These are phyloP conservation scores for Ascocoryne sarcoides DNA, from an alignment of 2,329 filamentous ascomycete species.

Conservation along the genomic window DNA sequence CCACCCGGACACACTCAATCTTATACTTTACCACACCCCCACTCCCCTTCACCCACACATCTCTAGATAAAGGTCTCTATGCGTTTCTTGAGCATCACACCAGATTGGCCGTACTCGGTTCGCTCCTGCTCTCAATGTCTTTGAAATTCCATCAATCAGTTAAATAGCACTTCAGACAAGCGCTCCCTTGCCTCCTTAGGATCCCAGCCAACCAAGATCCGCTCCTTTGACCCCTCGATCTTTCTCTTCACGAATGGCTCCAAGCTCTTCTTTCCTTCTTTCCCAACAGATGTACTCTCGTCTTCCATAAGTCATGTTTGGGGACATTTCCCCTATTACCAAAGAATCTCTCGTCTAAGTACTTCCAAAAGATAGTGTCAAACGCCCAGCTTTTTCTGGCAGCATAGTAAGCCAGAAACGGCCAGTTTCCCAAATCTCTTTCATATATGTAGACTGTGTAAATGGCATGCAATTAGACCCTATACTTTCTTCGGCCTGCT, in stretches of 20 bases:
- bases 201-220: not conserved
- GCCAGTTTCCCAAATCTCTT: slow-evolving; percentile 30
- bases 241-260: not conserved
- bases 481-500: slow-evolving; percentile 23
- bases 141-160: no score
- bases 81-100: no score
- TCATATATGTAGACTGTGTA: slow-evolving; percentile 27
- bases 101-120: no score
- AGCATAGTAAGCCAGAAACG: slow-evolving; percentile 30
- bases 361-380: slow-evolving; percentile 31
- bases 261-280: not conserved
- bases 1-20: no score
- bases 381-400: slow-evolving; percentile 32
- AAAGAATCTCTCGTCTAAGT: slow-evolving; percentile 29
- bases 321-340: slow-evolving; percentile 16
- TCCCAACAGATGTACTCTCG: not conserved
- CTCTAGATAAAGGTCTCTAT: no score
- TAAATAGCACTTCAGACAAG: not conserved
- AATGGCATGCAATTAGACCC: not conserved
- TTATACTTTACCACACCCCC: no score
- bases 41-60: no score
- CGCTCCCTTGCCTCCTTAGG: not conserved
- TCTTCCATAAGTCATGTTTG: not conserved
- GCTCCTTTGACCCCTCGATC: not conserved
- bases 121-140: no score